phyloP scores from a whole-genome alignment of 371 early-diverging fungal genomes.

The Mucor indicus region DNA sequence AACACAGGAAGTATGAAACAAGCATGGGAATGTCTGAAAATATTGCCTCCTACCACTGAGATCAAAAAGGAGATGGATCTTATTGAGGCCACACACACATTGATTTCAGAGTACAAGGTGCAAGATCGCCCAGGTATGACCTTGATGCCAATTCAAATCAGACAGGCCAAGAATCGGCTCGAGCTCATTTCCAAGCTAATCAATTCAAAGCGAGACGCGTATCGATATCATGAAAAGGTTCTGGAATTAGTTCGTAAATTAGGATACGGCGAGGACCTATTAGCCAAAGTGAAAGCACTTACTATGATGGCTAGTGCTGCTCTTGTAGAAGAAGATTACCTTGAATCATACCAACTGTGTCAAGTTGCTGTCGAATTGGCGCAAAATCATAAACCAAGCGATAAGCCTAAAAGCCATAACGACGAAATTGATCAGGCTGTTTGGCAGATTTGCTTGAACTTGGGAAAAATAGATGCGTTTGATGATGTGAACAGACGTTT shows the following conservation, averaged over 20 bases:
- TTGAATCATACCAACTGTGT: constrained; percentile 50
- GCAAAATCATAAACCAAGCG: constrained; percentile 6
- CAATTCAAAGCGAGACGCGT: constrained; percentile 50
- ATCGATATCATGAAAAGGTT: constrained; percentile 47
- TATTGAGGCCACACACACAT: constrained; percentile 71
- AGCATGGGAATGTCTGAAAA: constrained; percentile 72
- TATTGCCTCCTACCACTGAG: constrained; percentile 61
- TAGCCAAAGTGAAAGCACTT: constrained; percentile 51
- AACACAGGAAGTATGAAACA: constrained; percentile 65
- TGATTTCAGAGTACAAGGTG: constrained; percentile 57
- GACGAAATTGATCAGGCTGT: constrained; percentile 51
- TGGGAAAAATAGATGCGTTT: constrained; percentile 46
- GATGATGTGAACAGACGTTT: constrained; percentile 45
- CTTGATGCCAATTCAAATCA: constrained; percentile 77
- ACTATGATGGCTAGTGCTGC: constrained; percentile 62
- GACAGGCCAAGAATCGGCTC: constrained; percentile 62
- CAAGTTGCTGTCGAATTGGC: constrained; percentile 42
- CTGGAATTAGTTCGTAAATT: constrained; percentile 63
- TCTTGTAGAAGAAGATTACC: constrained; percentile 52
- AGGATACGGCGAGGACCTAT: constrained; percentile 41
- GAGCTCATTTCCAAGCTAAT: constrained; percentile 61
- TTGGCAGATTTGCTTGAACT: constrained; percentile 56
- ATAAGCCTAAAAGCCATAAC: constrained; percentile 30
- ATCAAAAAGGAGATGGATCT: constrained; percentile 63
- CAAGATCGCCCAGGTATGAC: constrained; percentile 48